Evolutionary conservation across 345 rosid genomes (phyloP), one percentile per base, ranked within the genome.

Genomic region (Boechera divaricarpa): DNA sequence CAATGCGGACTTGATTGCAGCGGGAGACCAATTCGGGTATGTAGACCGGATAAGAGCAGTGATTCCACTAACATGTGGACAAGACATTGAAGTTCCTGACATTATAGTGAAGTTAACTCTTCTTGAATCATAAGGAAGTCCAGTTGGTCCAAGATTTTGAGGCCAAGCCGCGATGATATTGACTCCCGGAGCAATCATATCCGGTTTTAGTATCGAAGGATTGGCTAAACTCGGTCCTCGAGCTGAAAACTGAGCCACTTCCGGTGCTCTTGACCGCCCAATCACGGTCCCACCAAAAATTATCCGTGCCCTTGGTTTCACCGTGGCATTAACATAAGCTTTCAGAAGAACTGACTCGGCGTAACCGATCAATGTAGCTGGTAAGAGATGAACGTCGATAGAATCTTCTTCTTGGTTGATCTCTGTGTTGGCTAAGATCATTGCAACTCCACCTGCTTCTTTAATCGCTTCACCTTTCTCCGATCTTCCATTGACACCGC

Each of bases 101-200:
- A 90, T 90, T 5, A 94, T 90, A 0, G 95, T 87, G 86, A 94
- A 94, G 77, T 94, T 90, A 69, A 84, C 93, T 76, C 96, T 92
- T 80, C 98, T 87, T 16, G 88, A 29, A 77, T 92, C 98, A 63
- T 88, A 92, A 11, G 90, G 90, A 75, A 92, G 94, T 18, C 89
- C 85, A 0, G 87, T 83, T 9, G 98, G 98, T 36, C 95, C 98
- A 15, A 94, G 76, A 78, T 92, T 94, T 67, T 88, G 98, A 26
- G 98, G 97, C 98, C 98, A 94, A 51, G 98, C 98, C n/a, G 97
- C 98, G 38, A 94, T 90, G 26, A 94, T 90, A 67, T 94, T 94
- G 49, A 94, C 98, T 21, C 98, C 98, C 0, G 98, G 98, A 42
- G 97, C 98, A 38, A 94, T 87, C 52, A 90, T 74, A 77, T 92